phyloP scores from a whole-genome alignment of 495 filamentous ascomycete genomes.

The Aeminium ludgeri region DNA sequence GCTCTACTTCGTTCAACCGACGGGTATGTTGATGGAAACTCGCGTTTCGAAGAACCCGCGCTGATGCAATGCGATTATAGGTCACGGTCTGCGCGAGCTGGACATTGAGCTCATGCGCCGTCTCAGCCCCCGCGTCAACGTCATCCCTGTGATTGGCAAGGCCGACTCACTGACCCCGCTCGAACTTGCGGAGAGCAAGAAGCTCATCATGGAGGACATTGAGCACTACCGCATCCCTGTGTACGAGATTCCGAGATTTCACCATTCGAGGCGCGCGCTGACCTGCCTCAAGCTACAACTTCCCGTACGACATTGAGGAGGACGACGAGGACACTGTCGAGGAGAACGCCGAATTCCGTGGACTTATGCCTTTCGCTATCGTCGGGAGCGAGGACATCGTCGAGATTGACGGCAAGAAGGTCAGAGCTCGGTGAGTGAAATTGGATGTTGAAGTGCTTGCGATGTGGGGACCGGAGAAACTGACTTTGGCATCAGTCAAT shows the following conservation, averaged over 20 bases:
- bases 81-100: slow-evolving; percentile 72
- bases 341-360: slow-evolving; percentile 92
- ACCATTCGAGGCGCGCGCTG: not conserved
- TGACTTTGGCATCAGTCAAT: slow-evolving; percentile 52
- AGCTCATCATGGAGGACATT: slow-evolving; percentile 99
- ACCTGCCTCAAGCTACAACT: slow-evolving; percentile 52
- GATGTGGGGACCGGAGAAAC: no score
- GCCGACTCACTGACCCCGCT: slow-evolving; percentile 92
- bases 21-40: slow-evolving; percentile 53
- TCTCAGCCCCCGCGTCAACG: slow-evolving; percentile 92
- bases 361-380: slow-evolving; percentile 97
- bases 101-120: slow-evolving; percentile 99
- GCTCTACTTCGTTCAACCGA: slow-evolving; percentile 98
- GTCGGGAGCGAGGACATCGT: slow-evolving; percentile 91
- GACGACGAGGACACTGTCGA: slow-evolving; percentile 98
- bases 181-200: slow-evolving; percentile 96
- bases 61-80: slow-evolving; percentile 2
- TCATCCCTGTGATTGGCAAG: slow-evolving; percentile 96
- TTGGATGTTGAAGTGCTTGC: no score
- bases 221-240: slow-evolving; percentile 99
- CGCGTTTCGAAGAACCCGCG: slow-evolving; percentile 14
- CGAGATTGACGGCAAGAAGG: slow-evolving; percentile 75
- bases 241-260: not conserved
- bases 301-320: slow-evolving; percentile 98
- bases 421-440: slow-evolving; percentile 6